Base-by-base conservation (phyloP, 2,329 filamentous ascomycete species). In the Trichoderma guizhouense region DNA sequence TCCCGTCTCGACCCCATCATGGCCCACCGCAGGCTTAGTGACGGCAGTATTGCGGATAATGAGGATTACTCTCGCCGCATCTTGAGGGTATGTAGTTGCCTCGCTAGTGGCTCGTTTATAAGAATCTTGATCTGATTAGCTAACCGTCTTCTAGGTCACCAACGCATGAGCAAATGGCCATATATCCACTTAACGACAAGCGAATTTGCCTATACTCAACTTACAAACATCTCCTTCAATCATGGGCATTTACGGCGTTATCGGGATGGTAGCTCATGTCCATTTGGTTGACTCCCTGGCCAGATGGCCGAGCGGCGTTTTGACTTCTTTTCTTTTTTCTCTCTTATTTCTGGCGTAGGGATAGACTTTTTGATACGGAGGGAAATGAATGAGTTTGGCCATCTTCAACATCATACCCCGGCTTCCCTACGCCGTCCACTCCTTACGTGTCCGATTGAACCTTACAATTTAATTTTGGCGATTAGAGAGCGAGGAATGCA, bases 61-160 rank as follows among this genome's bases (percentile, higher is more conserved):
- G 91, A 97, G 83, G 95, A 98, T 82, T 98, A 97, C 84, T 98
- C 95, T 74, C 90, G 95, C 84, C 92, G 93, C 84, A 98, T 98
- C 82, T 88, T 98, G 79, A 93, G 97, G 90, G 95, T 97, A 88
- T 76, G 89, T 84, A 71, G n/a, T 36, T 61, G 34, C 11, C 57
- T 63, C 21, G 21, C 26, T 57, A 57, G 24, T 21, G 53, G 24
- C 34, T 47, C 65, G n/a, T 60, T 60, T 63, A 32, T 68, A 34
- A 68, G 18, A 14, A 30, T 70, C 43, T n/a, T 12, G 15, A 15
- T 34, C 18, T 58, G 34, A 58, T 74, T 79, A 74, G 78, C 74
- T 51, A 4, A 21, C 26, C 14, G 39, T 11, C 6, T 5, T 51
- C n/a, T 67, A 89, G 87, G 87, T 89, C 73, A 89, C 87, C 81